A percentile compares a stretch with the other conserved stretches of the same genome.
Evolutionary conservation across 352 stramenopile species (phyloP).

Genomic region (Phytophthora tentaculata): DNA sequence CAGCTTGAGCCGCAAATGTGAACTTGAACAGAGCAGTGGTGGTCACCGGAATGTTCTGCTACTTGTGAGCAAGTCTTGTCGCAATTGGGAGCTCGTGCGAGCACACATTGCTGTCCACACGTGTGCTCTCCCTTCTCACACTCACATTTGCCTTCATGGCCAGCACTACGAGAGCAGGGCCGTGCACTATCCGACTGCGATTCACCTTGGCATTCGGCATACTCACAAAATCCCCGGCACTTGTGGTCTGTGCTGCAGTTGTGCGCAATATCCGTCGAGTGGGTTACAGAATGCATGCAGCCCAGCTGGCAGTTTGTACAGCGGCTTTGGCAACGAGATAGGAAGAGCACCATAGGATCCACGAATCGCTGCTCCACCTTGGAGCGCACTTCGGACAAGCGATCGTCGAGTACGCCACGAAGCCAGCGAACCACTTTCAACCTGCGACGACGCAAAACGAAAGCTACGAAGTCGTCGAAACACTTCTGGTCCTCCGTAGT

Average conservation of each 20-base stretch:
- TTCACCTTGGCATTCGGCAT: neutral
- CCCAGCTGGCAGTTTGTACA: neutral
- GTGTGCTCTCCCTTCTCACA: neutral
- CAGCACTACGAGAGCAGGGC: neutral
- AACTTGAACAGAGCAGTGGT: neutral
- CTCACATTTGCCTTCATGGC: conserved; percentile 1
- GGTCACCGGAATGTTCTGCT: neutral
- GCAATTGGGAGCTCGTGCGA: neutral
- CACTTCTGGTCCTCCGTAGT: neutral
- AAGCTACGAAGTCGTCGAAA: neutral
- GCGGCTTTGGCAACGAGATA: neutral
- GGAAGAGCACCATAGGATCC: neutral
- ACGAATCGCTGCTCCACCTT: neutral
- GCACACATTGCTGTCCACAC: neutral
- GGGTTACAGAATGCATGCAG: neutral
- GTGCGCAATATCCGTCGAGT: too few relatives aligned
- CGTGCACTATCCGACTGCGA: neutral
- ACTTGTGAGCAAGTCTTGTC: neutral
- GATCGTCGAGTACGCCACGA: neutral
- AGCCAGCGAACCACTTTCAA: neutral
- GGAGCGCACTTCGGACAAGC: neutral
- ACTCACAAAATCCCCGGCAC: neutral
- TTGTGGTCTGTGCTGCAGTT: too few relatives aligned
- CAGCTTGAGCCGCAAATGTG: neutral
- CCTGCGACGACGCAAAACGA: neutral